phyloP scores from a whole-genome alignment of 106 monocot genomes.

The Platanthera zijinensis region DNA sequence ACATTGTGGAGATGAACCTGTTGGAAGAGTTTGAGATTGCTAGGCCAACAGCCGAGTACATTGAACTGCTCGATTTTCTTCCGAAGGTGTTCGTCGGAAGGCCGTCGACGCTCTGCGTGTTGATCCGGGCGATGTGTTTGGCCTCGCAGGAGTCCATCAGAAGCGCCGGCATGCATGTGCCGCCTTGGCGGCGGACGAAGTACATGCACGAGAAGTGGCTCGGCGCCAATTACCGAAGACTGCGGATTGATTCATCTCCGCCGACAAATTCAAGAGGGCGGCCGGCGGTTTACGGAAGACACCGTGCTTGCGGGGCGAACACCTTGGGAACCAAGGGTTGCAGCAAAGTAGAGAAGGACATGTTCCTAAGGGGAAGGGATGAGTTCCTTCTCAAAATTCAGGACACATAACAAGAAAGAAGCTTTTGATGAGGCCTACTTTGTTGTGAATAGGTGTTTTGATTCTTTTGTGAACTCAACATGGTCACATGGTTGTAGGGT shows the following conservation, averaged over 20 bases:
- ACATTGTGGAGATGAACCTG: conserved; percentile 49
- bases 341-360: background rate
- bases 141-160: conserved; percentile 48
- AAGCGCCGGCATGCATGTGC: conserved; percentile 53
- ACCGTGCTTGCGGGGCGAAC: background rate
- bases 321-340: background rate
- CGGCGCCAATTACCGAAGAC: conserved; percentile 15
- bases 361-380: background rate
- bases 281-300: background rate
- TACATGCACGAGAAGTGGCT: conserved; percentile 70
- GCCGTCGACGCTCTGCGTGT: conserved; percentile 20
- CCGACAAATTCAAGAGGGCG: background rate
- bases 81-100: conserved; percentile 40
- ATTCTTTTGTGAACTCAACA: too few relatives aligned
- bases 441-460: too few relatives aligned
- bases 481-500: too few relatives aligned
- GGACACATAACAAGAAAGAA: too few relatives aligned
- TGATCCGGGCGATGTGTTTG: conserved; percentile 38
- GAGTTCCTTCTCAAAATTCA: too few relatives aligned
- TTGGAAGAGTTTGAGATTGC: conserved; percentile 57
- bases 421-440: too few relatives aligned
- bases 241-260: background rate
- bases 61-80: conserved; percentile 18
- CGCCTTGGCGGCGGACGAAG: conserved; percentile 55
- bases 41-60: conserved; percentile 43